These are phyloP conservation scores for Polyporus tsugae DNA, from an alignment of 1,284 basidiomycete species.

Conservation along the genomic window DNA sequence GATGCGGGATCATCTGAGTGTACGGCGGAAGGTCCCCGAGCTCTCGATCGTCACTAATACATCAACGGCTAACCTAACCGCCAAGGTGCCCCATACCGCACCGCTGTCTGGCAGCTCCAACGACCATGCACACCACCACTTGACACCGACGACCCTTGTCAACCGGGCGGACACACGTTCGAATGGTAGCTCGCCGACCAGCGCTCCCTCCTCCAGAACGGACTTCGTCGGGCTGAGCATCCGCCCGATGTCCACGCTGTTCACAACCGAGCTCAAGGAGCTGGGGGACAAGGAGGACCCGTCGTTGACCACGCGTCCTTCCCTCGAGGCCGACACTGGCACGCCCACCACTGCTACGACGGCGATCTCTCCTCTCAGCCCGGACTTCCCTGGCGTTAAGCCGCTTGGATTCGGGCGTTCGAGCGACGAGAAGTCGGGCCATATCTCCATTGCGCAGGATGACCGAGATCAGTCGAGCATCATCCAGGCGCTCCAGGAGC, in stretches of 20 bases:
- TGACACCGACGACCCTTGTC: constrained; percentile 35
- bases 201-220: constrained; percentile 68
- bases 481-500: constrained; percentile 66
- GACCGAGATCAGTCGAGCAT: constrained; percentile 52
- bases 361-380: constrained; percentile 61
- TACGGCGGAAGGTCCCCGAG: constrained; percentile 40
- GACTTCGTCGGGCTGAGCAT: constrained; percentile 74
- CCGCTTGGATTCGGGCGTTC: constrained; percentile 37
- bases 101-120: constrained; percentile 32
- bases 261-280: constrained; percentile 74
- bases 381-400: constrained; percentile 43
- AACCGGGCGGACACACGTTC: constrained; percentile 24
- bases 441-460: constrained; percentile 44
- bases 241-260: constrained; percentile 79
- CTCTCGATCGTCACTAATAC: constrained; percentile 41
- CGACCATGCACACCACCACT: constrained; percentile 33
- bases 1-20: constrained; percentile 32
- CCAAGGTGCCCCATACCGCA: constrained; percentile 30
- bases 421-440: constrained; percentile 46
- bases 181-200: constrained; percentile 49
- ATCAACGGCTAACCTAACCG: constrained; percentile 15
- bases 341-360: constrained; percentile 52
- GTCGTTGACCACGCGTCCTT: constrained; percentile 41
- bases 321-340: constrained; percentile 52
- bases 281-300: constrained; percentile 50